A percentile compares a stretch with the other conserved stretches of the same genome.
Conservation (phyloP, 805 yeast species). For the Myxozyma geophila region DNA sequence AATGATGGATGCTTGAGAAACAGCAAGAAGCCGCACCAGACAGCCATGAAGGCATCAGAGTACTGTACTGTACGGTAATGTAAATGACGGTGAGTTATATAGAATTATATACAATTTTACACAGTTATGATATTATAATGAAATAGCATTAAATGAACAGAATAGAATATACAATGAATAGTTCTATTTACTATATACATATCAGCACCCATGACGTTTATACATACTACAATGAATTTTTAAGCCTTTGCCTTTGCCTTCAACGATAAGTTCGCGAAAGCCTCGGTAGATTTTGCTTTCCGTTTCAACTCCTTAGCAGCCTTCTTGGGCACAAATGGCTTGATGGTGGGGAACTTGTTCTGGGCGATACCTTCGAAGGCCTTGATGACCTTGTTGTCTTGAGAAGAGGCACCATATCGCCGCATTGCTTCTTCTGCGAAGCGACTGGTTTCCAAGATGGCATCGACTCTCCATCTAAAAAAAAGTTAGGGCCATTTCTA, state of each 20-base stretch:
- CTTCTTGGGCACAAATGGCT: conserved; percentile 65
- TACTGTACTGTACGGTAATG: too few relatives aligned
- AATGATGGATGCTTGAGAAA: too few relatives aligned
- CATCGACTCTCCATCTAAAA: conserved; percentile 29
- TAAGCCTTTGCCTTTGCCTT: conserved; percentile 8
- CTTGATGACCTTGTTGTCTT: conserved; percentile 23
- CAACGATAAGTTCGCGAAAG: conserved; percentile 3
- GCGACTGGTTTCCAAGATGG: conserved; percentile 15
- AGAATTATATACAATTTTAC: too few relatives aligned
- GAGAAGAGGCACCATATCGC: conserved; percentile 37
- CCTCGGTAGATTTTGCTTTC: conserved; percentile 11
- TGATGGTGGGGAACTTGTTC: conserved; percentile 62
- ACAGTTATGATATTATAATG: too few relatives aligned
- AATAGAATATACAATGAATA: neutral
- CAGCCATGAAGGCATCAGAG: too few relatives aligned
- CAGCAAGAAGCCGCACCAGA: too few relatives aligned
- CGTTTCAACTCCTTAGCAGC: conserved; percentile 15
- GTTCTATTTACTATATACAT: neutral
- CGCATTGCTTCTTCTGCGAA: conserved; percentile 37
- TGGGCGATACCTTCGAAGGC: conserved; percentile 60
- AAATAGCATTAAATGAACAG: too few relatives aligned
- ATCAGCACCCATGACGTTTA: neutral
- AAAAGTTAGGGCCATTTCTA: neutral
- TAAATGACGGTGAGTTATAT: too few relatives aligned
- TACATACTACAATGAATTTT: neutral